Conservation (phyloP, 495 filamentous ascomycete genomes). For the Penicillium waksmanii region DNA sequence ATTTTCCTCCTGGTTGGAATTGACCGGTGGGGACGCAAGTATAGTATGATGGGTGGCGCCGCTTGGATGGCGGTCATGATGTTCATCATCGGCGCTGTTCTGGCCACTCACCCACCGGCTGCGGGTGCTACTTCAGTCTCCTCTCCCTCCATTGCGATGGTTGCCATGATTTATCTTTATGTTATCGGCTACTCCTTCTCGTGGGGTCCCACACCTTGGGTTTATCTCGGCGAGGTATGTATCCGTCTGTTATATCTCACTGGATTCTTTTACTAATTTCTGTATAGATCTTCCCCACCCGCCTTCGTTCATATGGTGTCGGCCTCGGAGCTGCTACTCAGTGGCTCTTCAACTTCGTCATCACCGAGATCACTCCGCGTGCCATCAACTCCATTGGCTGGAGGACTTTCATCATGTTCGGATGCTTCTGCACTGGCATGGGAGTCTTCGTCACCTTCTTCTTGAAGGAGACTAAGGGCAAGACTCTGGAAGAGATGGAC, state of each 20-base stretch:
- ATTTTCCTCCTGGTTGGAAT: constrained; percentile 69
- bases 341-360: constrained; percentile 52
- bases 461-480: constrained; percentile 65
- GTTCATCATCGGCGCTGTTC: constrained; percentile 79
- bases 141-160: constrained; percentile 48
- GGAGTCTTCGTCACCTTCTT: constrained; percentile 48
- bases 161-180: constrained; percentile 60
- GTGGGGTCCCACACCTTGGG: constrained; percentile 53
- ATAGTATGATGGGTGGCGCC: constrained; percentile 69
- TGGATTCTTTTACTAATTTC: constrained; percentile 7
- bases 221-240: constrained; percentile 54
- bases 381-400: constrained; percentile 53
- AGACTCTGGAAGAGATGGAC: constrained; percentile 54
- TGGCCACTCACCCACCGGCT: constrained; percentile 48
- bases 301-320: constrained; percentile 72
- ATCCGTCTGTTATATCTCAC: not conserved
- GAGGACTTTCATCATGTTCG: constrained; percentile 61
- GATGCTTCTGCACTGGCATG: constrained; percentile 48
- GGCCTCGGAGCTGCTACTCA: constrained; percentile 63
- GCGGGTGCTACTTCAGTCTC: constrained; percentile 30
- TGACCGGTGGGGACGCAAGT: constrained; percentile 68
- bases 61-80: constrained; percentile 69
- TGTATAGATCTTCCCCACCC: constrained; percentile 70
- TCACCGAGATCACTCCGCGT: constrained; percentile 42
- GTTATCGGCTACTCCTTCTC: constrained; percentile 49